Evolutionary conservation across 148 eudicot genomes (phyloP), one percentile per base, ranked within the genome.

Genomic region (Chenopodium berlandieri): DNA sequence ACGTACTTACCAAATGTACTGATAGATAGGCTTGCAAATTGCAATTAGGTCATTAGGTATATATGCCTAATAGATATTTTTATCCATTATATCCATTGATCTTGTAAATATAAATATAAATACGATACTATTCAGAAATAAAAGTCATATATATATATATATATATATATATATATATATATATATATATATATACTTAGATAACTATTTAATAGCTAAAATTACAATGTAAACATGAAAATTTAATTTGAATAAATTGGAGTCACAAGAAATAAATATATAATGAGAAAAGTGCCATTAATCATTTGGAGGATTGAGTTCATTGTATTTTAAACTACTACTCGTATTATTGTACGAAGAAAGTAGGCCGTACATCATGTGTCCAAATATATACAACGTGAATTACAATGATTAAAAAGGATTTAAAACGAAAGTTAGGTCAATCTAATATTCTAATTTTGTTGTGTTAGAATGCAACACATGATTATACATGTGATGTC

Each of bases 401-500:
- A 67, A 67, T 8, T 67, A 30, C 37, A 67, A 67, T 67, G 71
- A 67, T 27, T 12, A 67, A 25, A 5, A 67, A 67, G 30, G 71
- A 30, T 27, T 12, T 27, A 25, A 5, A 69, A 69, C n/a, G 73
- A 14, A 69, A 4, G 1, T 32, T 14, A 23, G 5, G 32, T 25
- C 10, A 25, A 50, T 50, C 9, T 11, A n/a, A 4, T 30, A 52
- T 31, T 23, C 9, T 11, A 12, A 4, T 30, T 75, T 31, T 23
- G 27, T 23, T 74, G 62, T 23, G 64, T 76, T 62, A 62, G 70
- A 22, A 62, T 37, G 73, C 32, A 25, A 67, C 72, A 78, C 40
- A n/a, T 34, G 46, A 58, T 80, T 37, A 56, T 72, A 68, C 82
- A 80, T 56, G 77, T 80, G 82, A 72, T 23, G 5, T 40, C 22